Percentiles rank a stretch among this genome's conserved stretches.
Evolutionary conservation across 139 green algal species (phyloP).

Genomic region (Picochlorum costavermella): DNA sequence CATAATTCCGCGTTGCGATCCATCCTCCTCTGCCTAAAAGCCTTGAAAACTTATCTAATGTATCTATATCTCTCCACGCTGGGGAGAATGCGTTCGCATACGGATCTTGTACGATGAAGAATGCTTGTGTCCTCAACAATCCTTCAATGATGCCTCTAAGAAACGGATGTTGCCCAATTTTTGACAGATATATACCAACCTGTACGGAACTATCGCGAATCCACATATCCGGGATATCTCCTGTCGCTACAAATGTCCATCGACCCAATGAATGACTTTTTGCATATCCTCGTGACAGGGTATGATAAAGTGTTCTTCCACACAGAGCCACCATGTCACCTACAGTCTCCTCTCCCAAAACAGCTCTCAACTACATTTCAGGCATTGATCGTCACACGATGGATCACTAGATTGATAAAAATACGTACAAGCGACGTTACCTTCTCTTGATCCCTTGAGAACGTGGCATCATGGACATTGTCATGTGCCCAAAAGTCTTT

Average conservation of each 20-base stretch:
- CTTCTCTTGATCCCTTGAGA: too few relatives aligned
- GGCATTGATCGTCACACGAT: too few relatives aligned
- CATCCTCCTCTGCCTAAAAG: slow-evolving; percentile 38
- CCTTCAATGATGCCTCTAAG: slow-evolving; percentile 36
- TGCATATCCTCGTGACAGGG: neutral
- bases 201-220: slow-evolving; percentile 46
- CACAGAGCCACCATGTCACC: neutral
- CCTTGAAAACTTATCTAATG: slow-evolving; percentile 26
- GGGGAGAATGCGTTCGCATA: slow-evolving; percentile 51
- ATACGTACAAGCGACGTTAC: too few relatives aligned
- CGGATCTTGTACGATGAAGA: slow-evolving; percentile 52
- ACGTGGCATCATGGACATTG: too few relatives aligned
- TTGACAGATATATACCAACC: slow-evolving; percentile 41
- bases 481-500: too few relatives aligned
- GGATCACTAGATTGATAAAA: too few relatives aligned
- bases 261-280: neutral
- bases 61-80: slow-evolving; percentile 14
- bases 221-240: slow-evolving; percentile 50
- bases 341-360: neutral
- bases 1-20: slow-evolving; percentile 54
- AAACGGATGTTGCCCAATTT: slow-evolving; percentile 24
- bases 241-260: slow-evolving; percentile 2
- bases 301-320: slow-evolving; percentile 20
- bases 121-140: slow-evolving; percentile 20
- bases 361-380: too few relatives aligned